Percentiles rank a stretch among this genome's conserved stretches.
phyloP scores from a whole-genome alignment of 106 monocot genomes.

The Cymbidium sinense region DNA sequence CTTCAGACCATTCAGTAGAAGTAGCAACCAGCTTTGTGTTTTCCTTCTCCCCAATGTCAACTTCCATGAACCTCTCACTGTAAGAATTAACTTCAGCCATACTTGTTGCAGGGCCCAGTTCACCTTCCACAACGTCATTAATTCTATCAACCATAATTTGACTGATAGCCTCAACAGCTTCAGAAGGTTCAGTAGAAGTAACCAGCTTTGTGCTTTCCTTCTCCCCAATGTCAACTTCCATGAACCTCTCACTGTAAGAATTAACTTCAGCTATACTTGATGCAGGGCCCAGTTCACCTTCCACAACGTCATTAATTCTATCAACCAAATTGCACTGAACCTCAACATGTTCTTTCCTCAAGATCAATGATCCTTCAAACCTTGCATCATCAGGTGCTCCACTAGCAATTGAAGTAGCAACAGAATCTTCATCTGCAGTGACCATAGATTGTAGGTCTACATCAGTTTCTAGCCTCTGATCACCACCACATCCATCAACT shows the following conservation, averaged over 20 bases:
- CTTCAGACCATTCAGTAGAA: background rate
- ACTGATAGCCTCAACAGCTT: no score
- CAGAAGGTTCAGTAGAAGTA: no score
- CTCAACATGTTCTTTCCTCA: background rate
- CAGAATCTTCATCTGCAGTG: background rate
- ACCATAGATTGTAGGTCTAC: background rate
- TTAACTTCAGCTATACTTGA: no score
- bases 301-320: no score
- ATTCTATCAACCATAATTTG: no score
- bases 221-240: no score
- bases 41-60: background rate
- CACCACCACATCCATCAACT: background rate
- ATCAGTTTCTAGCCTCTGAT: background rate
- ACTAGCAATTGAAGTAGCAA: background rate
- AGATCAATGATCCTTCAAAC: background rate
- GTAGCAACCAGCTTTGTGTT: background rate
- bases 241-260: no score
- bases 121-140: background rate
- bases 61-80: background rate
- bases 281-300: no score
- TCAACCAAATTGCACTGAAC: background rate
- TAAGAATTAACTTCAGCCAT: background rate
- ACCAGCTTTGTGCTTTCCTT: no score
- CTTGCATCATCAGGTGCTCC: background rate
- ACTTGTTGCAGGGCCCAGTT: background rate